phyloP scores from a whole-genome alignment of 202 grass and related monocot species.

The Eragrostis tef region DNA sequence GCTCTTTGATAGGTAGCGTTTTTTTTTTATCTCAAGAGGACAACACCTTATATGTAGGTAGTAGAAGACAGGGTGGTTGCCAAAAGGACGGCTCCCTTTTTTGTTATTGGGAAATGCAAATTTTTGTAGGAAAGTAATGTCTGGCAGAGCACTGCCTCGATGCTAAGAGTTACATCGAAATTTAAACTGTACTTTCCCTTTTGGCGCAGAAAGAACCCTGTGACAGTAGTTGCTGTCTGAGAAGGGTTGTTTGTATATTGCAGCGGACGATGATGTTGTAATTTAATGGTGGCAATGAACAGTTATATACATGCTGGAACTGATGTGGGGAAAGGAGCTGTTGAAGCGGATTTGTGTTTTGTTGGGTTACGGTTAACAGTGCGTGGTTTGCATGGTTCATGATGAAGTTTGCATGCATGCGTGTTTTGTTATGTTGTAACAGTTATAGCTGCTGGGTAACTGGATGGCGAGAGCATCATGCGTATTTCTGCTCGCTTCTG shows the following conservation, averaged over 20 bases:
- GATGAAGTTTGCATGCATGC: no score
- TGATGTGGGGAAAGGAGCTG: background rate
- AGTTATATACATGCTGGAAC: background rate
- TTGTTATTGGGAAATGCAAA: constrained; percentile 30
- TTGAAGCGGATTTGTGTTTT: background rate
- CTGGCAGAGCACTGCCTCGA: constrained; percentile 28
- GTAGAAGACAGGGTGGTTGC: constrained; percentile 39
- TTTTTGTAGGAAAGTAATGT: constrained; percentile 61
- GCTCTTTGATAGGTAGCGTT: constrained; percentile 42
- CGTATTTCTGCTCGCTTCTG: no score
- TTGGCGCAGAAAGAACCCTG: constrained; percentile 13
- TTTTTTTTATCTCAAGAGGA: constrained; percentile 31
- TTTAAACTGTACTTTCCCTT: constrained; percentile 10
- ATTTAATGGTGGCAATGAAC: background rate
- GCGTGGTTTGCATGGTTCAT: no score
- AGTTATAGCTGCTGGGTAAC: no score
- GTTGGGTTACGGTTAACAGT: background rate
- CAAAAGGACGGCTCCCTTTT: constrained; percentile 40
- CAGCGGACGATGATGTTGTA: background rate
- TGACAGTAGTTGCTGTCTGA: constrained; percentile 23
- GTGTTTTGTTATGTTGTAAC: no score
- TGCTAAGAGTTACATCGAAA: background rate
- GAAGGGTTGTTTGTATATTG: constrained; percentile 46
- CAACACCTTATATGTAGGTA: constrained; percentile 23
- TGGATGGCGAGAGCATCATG: no score